phyloP scores from a whole-genome alignment of 2,329 filamentous ascomycete species.

The Thelonectria blattea region DNA sequence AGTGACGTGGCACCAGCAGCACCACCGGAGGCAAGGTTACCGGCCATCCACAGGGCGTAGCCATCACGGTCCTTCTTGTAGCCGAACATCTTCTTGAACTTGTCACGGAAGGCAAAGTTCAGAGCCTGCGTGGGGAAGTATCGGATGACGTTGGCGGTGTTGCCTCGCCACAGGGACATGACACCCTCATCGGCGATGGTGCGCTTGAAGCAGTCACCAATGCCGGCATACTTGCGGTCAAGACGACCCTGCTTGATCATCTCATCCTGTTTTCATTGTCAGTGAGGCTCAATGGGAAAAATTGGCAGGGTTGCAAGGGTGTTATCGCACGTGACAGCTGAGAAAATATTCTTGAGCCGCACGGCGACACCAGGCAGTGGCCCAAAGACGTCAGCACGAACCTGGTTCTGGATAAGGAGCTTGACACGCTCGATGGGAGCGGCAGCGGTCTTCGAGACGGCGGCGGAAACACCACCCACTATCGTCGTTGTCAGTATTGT shows the following conservation, averaged over 20 bases:
- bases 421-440: conserved; percentile 99
- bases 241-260: conserved; percentile 99
- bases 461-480: conserved; percentile 99
- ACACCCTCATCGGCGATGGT: conserved; percentile 91
- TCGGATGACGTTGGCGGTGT: conserved; percentile 99
- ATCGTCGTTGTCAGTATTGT: conserved; percentile 35
- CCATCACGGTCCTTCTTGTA: conserved; percentile 99
- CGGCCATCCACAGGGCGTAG: conserved; percentile 98
- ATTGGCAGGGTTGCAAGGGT: not conserved
- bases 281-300: conserved; percentile 27
- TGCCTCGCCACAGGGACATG: conserved; percentile 97
- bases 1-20: conserved; percentile 98
- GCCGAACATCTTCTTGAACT: conserved; percentile 99
- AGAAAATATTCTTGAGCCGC: not conserved
- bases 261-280: conserved; percentile 78
- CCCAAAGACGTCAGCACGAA: conserved; percentile 57
- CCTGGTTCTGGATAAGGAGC: conserved; percentile 99
- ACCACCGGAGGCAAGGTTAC: conserved; percentile 99
- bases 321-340: conserved; percentile 12
- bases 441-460: conserved; percentile 99
- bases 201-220: conserved; percentile 92
- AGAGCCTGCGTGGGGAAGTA: conserved; percentile 99
- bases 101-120: conserved; percentile 99
- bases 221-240: conserved; percentile 94
- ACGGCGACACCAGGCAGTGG: not conserved